These are phyloP conservation scores for Penicillium nucicola DNA, from an alignment of 495 filamentous ascomycete genomes.

Conservation along the genomic window DNA sequence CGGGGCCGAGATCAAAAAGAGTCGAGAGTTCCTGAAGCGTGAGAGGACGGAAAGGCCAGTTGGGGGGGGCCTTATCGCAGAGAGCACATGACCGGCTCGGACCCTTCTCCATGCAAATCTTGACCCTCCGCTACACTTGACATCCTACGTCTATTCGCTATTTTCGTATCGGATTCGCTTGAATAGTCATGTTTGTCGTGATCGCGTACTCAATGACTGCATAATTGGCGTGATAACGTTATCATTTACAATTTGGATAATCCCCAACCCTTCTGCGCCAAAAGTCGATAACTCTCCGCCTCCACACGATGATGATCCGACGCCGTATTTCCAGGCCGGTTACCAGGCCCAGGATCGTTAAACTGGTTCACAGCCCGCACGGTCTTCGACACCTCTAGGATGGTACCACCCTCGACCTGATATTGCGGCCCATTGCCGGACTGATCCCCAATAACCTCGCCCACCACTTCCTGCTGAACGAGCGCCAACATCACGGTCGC, in stretches of 20 bases:
- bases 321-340: conserved; percentile 43
- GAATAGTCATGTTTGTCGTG: background rate
- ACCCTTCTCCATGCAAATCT: background rate
- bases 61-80: conserved; percentile 1
- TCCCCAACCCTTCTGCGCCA: conserved; percentile 45
- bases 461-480: conserved; percentile 47
- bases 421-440: conserved; percentile 30
- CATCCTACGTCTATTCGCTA: background rate
- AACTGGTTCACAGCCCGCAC: conserved; percentile 50
- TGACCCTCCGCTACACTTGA: background rate
- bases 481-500: conserved; percentile 62
- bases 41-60: background rate
- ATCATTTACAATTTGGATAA: conserved; percentile 15
- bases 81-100: conserved; percentile 2
- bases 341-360: conserved; percentile 57
- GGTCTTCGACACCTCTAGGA: conserved; percentile 59
- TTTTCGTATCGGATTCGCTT: no score
- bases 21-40: background rate
- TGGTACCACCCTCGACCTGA: conserved; percentile 43
- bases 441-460: conserved; percentile 41
- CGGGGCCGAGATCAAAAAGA: conserved; percentile 1
- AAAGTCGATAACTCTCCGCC: conserved; percentile 44
- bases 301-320: conserved; percentile 35
- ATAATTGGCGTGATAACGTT: conserved; percentile 8
- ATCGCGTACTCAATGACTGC: conserved; percentile 3